Evolutionary conservation across 352 stramenopile genomes (phyloP).

Genomic region (Pythium folliculosum): DNA sequence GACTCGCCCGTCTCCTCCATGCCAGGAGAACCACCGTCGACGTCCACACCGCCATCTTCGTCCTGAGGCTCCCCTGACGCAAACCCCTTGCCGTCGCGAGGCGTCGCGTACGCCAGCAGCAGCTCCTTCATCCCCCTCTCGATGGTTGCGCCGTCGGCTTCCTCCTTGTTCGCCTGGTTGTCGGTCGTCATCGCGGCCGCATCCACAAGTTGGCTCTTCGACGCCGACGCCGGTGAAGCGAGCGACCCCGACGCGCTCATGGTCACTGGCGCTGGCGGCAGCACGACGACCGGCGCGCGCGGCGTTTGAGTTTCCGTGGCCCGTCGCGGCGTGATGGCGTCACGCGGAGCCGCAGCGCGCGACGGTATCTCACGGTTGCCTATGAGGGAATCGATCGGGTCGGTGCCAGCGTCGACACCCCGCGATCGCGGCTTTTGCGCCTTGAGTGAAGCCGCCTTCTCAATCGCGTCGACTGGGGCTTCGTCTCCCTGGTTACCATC

Average conservation of each 20-base stretch:
- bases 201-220: slow-evolving; percentile 7
- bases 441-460: not conserved
- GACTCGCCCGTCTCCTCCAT: slow-evolving; percentile 30
- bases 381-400: slow-evolving; percentile 61
- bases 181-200: not conserved
- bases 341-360: not conserved
- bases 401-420: slow-evolving; percentile 49
- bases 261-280: slow-evolving; percentile 39
- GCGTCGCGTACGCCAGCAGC: slow-evolving; percentile 37
- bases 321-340: slow-evolving; percentile 15
- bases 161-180: slow-evolving; percentile 21
- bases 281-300: slow-evolving; percentile 11
- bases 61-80: slow-evolving; percentile 26
- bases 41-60: slow-evolving; percentile 11
- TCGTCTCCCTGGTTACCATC: slow-evolving; percentile 14
- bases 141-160: slow-evolving; percentile 33
- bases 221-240: slow-evolving; percentile 8
- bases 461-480: not conserved
- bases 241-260: slow-evolving; percentile 7
- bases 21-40: not conserved
- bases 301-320: slow-evolving; percentile 59
- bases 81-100: slow-evolving; percentile 8
- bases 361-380: slow-evolving; percentile 3
- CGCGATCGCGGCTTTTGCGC: not conserved
- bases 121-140: slow-evolving; percentile 63